Conservation (phyloP, 169 alveolate species). For the Blepharisma undulans region DNA sequence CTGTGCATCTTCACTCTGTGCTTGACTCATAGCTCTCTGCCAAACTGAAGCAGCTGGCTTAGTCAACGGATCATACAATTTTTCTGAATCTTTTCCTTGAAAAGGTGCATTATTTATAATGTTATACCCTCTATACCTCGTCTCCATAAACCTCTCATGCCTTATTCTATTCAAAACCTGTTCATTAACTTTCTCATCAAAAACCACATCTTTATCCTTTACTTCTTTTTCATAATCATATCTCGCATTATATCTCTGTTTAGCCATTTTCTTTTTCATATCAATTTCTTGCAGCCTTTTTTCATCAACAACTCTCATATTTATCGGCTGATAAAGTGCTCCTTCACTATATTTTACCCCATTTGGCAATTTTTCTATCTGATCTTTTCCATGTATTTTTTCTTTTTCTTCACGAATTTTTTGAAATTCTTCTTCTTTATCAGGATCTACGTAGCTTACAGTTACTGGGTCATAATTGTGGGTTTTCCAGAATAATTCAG, state of each 20-base stretch:
- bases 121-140: constrained; percentile 21
- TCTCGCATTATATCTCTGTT: constrained; percentile 42
- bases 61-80: not conserved
- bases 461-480: constrained; percentile 35
- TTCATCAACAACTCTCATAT: constrained; percentile 30
- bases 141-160: constrained; percentile 21
- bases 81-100: constrained; percentile 27
- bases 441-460: constrained; percentile 39
- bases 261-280: constrained; percentile 43
- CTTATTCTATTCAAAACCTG: not conserved
- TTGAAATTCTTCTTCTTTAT: constrained; percentile 28
- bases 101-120: constrained; percentile 29
- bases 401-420: constrained; percentile 18
- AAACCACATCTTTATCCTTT: constrained; percentile 40
- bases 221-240: constrained; percentile 51
- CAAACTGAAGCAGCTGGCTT: constrained; percentile 14
- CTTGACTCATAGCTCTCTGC: constrained; percentile 21
- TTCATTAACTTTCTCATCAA: not conserved
- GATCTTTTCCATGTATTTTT: constrained; percentile 16
- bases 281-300: constrained; percentile 32
- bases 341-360: constrained; percentile 42
- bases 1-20: not conserved
- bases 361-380: constrained; percentile 43
- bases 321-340: constrained; percentile 39
- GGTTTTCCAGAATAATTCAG: constrained; percentile 40